A percentile compares a stretch with the other conserved stretches of the same genome.
Evolutionary conservation across 257 asterid genomes (phyloP).

Genomic region (Anisodus acutangulus): DNA sequence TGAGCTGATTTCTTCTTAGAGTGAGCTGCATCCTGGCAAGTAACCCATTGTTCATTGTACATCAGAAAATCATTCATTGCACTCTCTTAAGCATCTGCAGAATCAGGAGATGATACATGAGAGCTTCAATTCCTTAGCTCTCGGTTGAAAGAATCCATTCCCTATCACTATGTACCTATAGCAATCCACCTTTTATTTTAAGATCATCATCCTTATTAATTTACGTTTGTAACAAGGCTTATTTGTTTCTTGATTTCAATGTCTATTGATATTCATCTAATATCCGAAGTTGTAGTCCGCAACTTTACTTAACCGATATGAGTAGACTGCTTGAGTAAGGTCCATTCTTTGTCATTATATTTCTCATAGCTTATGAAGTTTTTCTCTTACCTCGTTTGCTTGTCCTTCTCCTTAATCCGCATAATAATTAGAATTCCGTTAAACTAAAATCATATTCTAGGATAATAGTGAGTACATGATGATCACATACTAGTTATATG

Average conservation of each 20-base stretch:
- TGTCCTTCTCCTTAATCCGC: neutral
- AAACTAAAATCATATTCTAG: neutral
- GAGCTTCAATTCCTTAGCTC: neutral
- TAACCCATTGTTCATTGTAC: neutral
- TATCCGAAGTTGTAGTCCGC: neutral
- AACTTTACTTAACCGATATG: neutral
- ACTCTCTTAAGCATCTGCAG: conserved; percentile 12
- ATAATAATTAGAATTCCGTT: neutral
- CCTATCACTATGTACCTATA: neutral
- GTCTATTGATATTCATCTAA: conserved; percentile 6
- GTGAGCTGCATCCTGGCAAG: neutral
- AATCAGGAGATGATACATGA: neutral
- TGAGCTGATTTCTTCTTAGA: neutral
- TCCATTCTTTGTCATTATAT: conserved; percentile 6
- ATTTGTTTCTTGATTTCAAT: neutral
- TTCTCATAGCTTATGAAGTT: neutral
- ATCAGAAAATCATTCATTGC: neutral
- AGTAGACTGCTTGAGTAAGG: neutral
- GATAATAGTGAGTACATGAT: neutral
- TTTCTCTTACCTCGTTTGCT: neutral
- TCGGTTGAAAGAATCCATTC: neutral
- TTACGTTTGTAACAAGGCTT: neutral
- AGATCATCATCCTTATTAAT: neutral
- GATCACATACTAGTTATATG: neutral
- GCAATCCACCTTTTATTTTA: neutral